Percentiles rank a stretch among this genome's conserved stretches.
Evolutionary conservation across 176 grass and related monocot genomes (phyloP).

Genomic region (Oryza officinalis): DNA sequence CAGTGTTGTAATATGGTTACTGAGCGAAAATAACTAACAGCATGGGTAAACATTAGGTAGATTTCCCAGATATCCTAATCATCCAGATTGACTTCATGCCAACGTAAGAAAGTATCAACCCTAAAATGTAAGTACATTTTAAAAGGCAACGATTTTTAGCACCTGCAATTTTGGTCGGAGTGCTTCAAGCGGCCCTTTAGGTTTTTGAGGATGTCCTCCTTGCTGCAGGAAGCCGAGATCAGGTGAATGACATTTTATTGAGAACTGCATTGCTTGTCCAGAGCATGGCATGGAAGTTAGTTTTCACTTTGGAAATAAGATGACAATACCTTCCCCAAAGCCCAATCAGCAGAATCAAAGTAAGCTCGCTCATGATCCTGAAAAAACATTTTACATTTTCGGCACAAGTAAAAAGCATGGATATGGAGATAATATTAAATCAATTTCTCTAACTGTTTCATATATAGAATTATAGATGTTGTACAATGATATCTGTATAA

Average conservation of each 20-base stretch:
- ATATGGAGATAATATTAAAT: slow-evolving; percentile 2
- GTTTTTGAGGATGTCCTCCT: slow-evolving; percentile 76
- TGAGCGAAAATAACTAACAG: neutral
- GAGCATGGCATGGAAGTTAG: neutral
- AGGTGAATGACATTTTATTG: slow-evolving; percentile 21
- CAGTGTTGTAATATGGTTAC: neutral
- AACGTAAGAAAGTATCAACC: slow-evolving; percentile 1
- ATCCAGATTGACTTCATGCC: neutral
- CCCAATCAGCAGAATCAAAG: slow-evolving; percentile 94
- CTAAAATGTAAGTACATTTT: neutral
- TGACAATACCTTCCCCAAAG: slow-evolving; percentile 69
- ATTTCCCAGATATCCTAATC: neutral
- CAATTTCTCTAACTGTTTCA: slow-evolving; percentile 19
- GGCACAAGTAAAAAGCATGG: slow-evolving; percentile 8
- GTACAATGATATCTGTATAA: neutral
- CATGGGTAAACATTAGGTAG: neutral
- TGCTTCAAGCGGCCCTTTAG: slow-evolving; percentile 82
- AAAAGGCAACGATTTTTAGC: neutral
- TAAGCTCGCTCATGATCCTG: slow-evolving; percentile 85
- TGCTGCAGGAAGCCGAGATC: slow-evolving; percentile 56
- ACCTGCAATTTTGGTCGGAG: slow-evolving; percentile 87
- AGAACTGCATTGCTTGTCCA: neutral
- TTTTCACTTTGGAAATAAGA: slow-evolving; percentile 1
- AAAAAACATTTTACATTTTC: slow-evolving; percentile 21
- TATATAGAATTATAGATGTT: neutral